Conservation (phyloP, 176 grass and related monocot genomes). For the Zizania latifolia region DNA sequence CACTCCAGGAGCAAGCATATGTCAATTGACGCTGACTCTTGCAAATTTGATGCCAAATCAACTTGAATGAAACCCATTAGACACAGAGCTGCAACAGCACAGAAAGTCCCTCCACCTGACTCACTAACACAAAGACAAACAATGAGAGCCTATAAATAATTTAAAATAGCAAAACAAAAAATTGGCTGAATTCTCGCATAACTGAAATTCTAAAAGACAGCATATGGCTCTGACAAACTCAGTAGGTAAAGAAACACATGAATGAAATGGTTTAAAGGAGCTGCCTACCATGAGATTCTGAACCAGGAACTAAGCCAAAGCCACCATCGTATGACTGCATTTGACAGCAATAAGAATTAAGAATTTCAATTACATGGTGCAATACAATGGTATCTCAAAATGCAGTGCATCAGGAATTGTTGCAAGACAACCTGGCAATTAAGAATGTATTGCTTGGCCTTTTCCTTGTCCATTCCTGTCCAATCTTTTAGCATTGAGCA, state of each 20-base stretch:
- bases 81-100: slow-evolving; percentile 74
- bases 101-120: slow-evolving; percentile 94
- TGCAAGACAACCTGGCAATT: slow-evolving; percentile 62
- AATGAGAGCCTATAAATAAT: slow-evolving; percentile 25
- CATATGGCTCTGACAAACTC: neutral
- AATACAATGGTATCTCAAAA: neutral
- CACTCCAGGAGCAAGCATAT: slow-evolving; percentile 64
- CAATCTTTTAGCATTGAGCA: slow-evolving; percentile 83
- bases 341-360: slow-evolving; percentile 38
- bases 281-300: slow-evolving; percentile 93
- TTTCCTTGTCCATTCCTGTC: slow-evolving; percentile 86
- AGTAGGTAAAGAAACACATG: slow-evolving; percentile 6
- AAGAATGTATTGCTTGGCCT: slow-evolving; percentile 71
- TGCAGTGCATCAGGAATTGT: neutral
- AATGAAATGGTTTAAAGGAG: slow-evolving; percentile 2
- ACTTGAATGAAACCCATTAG: slow-evolving; percentile 74
- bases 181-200: neutral
- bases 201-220: neutral
- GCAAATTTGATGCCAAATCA: slow-evolving; percentile 49
- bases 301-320: slow-evolving; percentile 87
- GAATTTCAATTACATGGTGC: neutral
- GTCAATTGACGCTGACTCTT: slow-evolving; percentile 32
- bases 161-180: neutral
- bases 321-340: slow-evolving; percentile 97
- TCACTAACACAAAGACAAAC: slow-evolving; percentile 48